Evolutionary conservation across 2,329 filamentous ascomycete genomes (phyloP).

Genomic region (Cercospora sp.): DNA sequence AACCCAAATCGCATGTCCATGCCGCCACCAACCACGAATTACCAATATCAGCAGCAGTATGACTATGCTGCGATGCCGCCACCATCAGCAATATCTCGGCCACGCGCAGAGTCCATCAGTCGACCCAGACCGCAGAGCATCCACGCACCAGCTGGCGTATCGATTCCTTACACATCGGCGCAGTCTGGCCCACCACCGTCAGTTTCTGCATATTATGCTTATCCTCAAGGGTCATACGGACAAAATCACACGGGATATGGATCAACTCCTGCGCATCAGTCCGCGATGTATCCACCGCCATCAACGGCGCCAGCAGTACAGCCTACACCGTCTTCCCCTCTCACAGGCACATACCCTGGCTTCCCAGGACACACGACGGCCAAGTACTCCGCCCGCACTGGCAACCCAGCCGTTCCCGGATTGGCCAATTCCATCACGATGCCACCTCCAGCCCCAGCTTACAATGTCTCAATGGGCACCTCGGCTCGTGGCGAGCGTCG

Average conservation of each 20-base stretch:
- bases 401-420: conserved; percentile 24
- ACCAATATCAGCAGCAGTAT: conserved; percentile 26
- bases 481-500: conserved; percentile 17
- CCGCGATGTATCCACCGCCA: conserved; percentile 28
- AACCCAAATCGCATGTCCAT: conserved; percentile 18
- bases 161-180: conserved; percentile 16
- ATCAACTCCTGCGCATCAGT: conserved; percentile 28
- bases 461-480: conserved; percentile 18
- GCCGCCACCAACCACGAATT: conserved; percentile 15
- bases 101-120: conserved; percentile 21
- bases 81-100: conserved; percentile 21
- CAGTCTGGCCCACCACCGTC: conserved; percentile 31
- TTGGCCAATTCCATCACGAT: conserved; percentile 22
- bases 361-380: conserved; percentile 23
- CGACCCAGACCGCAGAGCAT: conserved; percentile 31
- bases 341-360: conserved; percentile 16
- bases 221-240: conserved; percentile 20
- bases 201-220: conserved; percentile 32
- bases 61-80: conserved; percentile 27
- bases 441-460: conserved; percentile 13
- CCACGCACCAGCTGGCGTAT: conserved; percentile 24
- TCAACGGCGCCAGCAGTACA: conserved; percentile 20
- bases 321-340: conserved; percentile 25
- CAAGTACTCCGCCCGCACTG: conserved; percentile 32
- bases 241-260: conserved; percentile 21